phyloP scores from a whole-genome alignment of 306 rosid species.

The Trichosanthes cucumerina region DNA sequence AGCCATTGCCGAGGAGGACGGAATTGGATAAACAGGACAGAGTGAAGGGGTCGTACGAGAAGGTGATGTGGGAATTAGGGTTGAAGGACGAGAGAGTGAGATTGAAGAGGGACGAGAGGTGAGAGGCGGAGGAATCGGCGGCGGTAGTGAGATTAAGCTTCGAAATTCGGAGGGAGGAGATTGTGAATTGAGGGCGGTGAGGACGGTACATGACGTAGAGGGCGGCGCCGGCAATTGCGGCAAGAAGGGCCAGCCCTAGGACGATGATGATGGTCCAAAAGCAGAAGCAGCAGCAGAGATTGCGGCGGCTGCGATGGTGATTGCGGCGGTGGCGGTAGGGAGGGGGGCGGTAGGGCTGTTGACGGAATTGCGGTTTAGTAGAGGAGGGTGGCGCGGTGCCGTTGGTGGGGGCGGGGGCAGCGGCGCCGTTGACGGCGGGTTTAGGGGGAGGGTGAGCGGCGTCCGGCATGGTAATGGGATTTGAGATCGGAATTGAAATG shows the following conservation, averaged over 20 bases:
- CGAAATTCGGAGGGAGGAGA: constrained; percentile 70
- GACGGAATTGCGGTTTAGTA: constrained; percentile 46
- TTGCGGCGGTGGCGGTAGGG: constrained; percentile 32
- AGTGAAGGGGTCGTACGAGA: constrained; percentile 55
- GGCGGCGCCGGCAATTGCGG: constrained; percentile 61
- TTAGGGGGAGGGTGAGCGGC: neutral
- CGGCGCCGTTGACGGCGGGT: neutral
- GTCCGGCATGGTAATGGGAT: neutral
- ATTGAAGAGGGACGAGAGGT: constrained; percentile 53
- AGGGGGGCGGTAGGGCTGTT: constrained; percentile 49
- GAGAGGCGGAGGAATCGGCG: constrained; percentile 57
- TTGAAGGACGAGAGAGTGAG: constrained; percentile 65
- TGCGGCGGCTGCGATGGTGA: constrained; percentile 50
- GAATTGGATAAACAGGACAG: constrained; percentile 28
- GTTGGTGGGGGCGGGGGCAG: constrained; percentile 17
- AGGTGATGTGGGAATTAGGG: constrained; percentile 70
- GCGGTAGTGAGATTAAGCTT: constrained; percentile 62
- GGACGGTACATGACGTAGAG: constrained; percentile 84
- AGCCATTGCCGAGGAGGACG: constrained; percentile 59
- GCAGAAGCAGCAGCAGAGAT: constrained; percentile 82
- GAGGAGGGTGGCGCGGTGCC: constrained; percentile 7
- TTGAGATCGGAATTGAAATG: neutral
- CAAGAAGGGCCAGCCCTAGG: constrained; percentile 44
- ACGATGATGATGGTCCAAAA: constrained; percentile 71
- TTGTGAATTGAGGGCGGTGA: constrained; percentile 75